Percentiles rank a stretch among this genome's conserved stretches.
phyloP scores from a whole-genome alignment of 164 flowering plant species.

The Dillenia turbinata region DNA sequence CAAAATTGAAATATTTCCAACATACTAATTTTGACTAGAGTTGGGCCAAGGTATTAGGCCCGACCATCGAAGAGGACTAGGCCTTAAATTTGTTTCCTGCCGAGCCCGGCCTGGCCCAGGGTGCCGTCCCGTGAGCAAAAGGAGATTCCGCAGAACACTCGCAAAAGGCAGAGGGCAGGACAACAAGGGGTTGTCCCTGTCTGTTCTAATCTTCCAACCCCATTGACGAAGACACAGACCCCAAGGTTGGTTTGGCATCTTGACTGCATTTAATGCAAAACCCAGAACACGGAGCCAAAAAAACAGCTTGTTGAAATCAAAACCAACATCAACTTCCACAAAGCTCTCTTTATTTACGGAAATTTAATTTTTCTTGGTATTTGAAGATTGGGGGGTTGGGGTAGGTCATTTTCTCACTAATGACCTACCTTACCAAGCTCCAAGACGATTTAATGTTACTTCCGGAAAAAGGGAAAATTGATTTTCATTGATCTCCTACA shows the following conservation, averaged over 20 bases:
- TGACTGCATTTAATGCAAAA: conserved; percentile 12
- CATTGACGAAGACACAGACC: background rate
- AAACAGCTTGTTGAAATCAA: background rate
- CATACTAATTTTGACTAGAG: too few species aligned
- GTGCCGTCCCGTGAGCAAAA: too few species aligned
- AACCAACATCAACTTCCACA: conserved; percentile 7
- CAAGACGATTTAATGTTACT: background rate
- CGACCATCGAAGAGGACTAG: too few species aligned
- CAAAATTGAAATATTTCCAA: too few species aligned
- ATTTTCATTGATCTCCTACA: conserved; percentile 13
- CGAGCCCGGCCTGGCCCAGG: too few species aligned
- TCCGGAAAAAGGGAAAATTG: background rate
- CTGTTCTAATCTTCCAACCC: too few species aligned
- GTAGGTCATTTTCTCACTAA: conserved; percentile 6
- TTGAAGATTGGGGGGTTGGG: too few species aligned
- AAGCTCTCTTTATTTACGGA: too few species aligned
- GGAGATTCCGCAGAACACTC: background rate
- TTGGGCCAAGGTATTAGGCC: too few species aligned
- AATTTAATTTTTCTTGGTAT: too few species aligned
- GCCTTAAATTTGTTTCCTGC: too few species aligned
- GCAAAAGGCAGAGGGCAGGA: background rate
- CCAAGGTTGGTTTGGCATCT: background rate
- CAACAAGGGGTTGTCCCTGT: background rate
- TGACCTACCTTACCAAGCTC: conserved; percentile 8
- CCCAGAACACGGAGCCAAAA: conserved; percentile 1